phyloP scores from a whole-genome alignment of 148 eudicot genomes.

The Tetragonia tetragonoides region DNA sequence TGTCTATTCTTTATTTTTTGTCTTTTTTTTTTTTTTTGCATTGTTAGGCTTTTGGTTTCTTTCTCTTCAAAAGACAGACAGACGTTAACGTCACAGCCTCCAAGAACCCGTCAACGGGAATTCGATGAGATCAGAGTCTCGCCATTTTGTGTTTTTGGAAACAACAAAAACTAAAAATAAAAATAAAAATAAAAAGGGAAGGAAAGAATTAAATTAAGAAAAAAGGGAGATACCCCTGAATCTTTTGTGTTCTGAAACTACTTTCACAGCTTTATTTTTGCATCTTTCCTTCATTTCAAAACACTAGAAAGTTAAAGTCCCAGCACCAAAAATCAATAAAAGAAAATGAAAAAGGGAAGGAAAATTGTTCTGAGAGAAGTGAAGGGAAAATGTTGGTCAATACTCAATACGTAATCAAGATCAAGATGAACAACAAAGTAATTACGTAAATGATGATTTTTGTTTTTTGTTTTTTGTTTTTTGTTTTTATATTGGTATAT shows the following conservation, averaged over 20 bases:
- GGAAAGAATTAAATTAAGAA: conserved; percentile 12
- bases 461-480: no score
- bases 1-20: conserved; percentile 21
- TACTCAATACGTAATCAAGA: no score
- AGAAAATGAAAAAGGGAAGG: background rate
- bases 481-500: no score
- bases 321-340: background rate
- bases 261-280: conserved; percentile 26
- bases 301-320: conserved; percentile 31
- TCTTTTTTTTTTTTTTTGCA: conserved; percentile 25
- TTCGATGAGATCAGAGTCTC: conserved; percentile 33
- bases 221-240: conserved; percentile 9
- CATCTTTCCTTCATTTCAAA: conserved; percentile 25
- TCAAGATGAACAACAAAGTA: no score
- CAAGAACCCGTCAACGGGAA: conserved; percentile 18
- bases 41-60: conserved; percentile 1
- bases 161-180: background rate
- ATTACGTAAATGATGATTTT: no score
- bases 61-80: conserved; percentile 24
- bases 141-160: conserved; percentile 19
- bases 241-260: conserved; percentile 12
- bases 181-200: conserved; percentile 10
- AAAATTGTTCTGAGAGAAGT: background rate
- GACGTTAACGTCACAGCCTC: conserved; percentile 11
- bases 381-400: background rate